Percentiles rank a stretch among this genome's conserved stretches.
Conservation (phyloP, 352 stramenopile genomes). For the Elongisporangium prolatum region DNA sequence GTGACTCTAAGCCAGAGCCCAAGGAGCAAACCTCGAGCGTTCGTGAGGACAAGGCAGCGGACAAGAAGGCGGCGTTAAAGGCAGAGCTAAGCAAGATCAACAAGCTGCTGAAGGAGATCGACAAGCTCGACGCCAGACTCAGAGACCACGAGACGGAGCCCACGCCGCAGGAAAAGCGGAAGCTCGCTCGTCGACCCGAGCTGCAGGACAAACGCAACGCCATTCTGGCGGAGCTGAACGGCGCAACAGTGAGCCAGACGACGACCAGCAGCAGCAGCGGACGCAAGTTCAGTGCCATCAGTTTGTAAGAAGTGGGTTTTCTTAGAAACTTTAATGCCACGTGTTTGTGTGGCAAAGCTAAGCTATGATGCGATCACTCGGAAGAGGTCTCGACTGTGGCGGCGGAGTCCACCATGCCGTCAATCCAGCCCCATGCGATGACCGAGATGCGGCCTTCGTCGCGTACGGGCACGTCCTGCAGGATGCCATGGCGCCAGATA, state of each 20-base stretch:
- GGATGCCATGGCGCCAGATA: conserved; percentile 90
- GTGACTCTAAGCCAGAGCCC: background rate
- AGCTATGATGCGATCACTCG: background rate
- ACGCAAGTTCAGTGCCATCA: background rate
- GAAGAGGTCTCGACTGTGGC: background rate
- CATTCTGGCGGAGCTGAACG: conserved; percentile 33
- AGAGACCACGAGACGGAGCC: conserved; percentile 1
- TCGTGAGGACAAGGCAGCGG: background rate
- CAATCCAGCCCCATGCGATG: conserved; percentile 91
- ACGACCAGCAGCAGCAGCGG: background rate
- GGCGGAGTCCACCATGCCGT: conserved; percentile 47
- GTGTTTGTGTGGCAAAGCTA: background rate
- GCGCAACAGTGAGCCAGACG: conserved; percentile 15
- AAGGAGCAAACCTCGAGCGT: background rate
- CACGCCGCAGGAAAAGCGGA: background rate
- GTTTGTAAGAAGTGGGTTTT: background rate
- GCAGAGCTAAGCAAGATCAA: conserved; percentile 4
- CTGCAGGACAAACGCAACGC: background rate
- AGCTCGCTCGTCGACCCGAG: background rate
- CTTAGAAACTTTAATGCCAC: background rate
- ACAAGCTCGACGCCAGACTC: conserved; percentile 13
- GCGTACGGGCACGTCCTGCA: conserved; percentile 78
- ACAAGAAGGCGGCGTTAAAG: conserved; percentile 11
- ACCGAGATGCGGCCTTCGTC: conserved; percentile 92
- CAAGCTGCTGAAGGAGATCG: conserved; percentile 23